These are phyloP conservation scores for Carex kokanica DNA, from an alignment of 176 grass and related monocot species.

Conservation along the genomic window DNA sequence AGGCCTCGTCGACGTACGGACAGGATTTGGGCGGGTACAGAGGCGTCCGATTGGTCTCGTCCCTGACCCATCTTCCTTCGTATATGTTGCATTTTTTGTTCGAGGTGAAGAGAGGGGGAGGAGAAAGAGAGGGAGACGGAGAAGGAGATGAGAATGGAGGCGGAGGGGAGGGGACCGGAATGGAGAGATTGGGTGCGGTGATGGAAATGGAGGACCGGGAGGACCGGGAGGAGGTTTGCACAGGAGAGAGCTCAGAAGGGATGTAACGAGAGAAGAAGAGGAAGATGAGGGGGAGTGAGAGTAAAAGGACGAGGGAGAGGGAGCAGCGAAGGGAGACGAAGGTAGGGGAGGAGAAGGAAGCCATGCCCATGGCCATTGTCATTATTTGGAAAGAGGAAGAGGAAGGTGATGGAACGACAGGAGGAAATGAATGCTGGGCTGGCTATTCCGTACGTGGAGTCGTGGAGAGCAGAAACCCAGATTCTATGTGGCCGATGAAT, in stretches of 20 bases:
- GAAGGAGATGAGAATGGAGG: background rate
- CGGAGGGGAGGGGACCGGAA: background rate
- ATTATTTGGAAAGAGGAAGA: background rate
- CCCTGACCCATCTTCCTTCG: slow-evolving; percentile 71
- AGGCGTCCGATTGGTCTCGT: slow-evolving; percentile 43
- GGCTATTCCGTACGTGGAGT: background rate
- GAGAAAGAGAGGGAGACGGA: background rate
- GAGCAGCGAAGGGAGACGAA: slow-evolving; percentile 8
- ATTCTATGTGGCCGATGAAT: background rate
- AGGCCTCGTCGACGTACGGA: slow-evolving; percentile 94
- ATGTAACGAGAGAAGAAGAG: slow-evolving; percentile 34
- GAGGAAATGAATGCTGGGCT: background rate
- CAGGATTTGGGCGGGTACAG: slow-evolving; percentile 67
- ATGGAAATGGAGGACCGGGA: slow-evolving; percentile 38
- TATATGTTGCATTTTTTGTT: slow-evolving; percentile 56
- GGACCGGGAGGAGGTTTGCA: slow-evolving; percentile 22
- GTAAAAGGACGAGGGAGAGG: slow-evolving; percentile 33
- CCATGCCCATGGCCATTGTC: no score
- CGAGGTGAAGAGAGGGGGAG: background rate
- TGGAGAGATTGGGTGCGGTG: background rate
- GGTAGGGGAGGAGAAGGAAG: background rate
- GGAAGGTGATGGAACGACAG: slow-evolving; percentile 18
- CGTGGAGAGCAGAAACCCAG: background rate
- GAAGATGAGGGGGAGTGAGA: slow-evolving; percentile 54
- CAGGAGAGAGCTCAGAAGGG: background rate